Base-by-base conservation (phyloP, 306 rosid species). In the Vigna reflexopilosa region DNA sequence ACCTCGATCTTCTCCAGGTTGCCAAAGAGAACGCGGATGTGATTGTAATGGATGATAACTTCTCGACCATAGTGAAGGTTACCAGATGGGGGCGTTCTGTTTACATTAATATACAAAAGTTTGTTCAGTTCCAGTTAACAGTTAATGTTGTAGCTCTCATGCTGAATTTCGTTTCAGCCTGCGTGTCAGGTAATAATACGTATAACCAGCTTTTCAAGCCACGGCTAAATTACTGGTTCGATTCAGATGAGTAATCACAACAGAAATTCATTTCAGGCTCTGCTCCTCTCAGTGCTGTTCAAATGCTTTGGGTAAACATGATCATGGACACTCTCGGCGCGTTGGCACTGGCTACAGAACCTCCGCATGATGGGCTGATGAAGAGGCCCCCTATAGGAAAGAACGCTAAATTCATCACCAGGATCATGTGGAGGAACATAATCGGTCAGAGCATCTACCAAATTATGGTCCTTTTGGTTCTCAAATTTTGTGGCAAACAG, bases 11-110 rank as follows among this genome's bases (percentile, higher is more conserved):
- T 22, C n/a, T 52, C 34, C 86, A 95, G 97, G 99, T 95, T 67
- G 99, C 99, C n/a, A 95, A 93, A 90, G 98, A 95, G 85, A 93
- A 88, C 66, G 97, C 97, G 0, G 98, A 95, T 79, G 97, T 95
- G 40, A 91, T 95, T 51, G 89, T 91, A 66, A 67, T 95, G 96
- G 99, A 95, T 38, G 98, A 95, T 72, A 93, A 93, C 82, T 93
- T 95, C 64, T 52, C 89, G 19, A 93, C 98, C 59, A 95, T 95
- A 63, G 92, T 93, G 79, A 95, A 82, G 38, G 94, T 93, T 36
- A 85, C 88, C 12, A 80, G 86, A 88, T 95, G 99, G 98, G 97
- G 97, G 4, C 93, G 98, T 73, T 83, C 98, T 9, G 96, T 95
- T n/a, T 93, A 93, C 71, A 78, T 93, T 71, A 95, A 95, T 72